These are phyloP conservation scores for Pseudognaphalium luteoalbum DNA, from an alignment of 129 eudicot genomes.

Conservation along the genomic window DNA sequence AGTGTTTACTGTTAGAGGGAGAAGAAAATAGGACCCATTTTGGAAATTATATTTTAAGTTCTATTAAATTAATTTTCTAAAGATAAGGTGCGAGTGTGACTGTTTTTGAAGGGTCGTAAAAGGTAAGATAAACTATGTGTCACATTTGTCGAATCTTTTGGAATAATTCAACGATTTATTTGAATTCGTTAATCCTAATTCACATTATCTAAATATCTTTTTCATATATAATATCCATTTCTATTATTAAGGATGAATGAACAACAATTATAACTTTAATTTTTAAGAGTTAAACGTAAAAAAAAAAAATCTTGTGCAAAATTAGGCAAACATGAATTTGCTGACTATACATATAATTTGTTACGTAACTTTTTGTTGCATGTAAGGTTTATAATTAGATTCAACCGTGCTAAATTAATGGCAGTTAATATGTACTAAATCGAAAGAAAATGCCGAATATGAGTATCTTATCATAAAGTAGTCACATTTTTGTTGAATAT, in stretches of 20 bases:
- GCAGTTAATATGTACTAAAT: too few species aligned
- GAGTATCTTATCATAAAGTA: slow-evolving; percentile 3
- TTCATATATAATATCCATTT: too few species aligned
- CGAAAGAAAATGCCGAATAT: background rate
- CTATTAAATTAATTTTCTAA: slow-evolving; percentile 4
- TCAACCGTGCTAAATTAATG: too few species aligned
- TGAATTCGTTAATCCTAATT: background rate
- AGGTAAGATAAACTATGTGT: slow-evolving; percentile 11
- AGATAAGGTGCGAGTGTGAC: slow-evolving; percentile 15
- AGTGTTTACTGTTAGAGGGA: background rate
- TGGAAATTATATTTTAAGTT: background rate
- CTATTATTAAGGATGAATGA: too few species aligned
- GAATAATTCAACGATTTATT: background rate
- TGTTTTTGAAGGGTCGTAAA: slow-evolving; percentile 12
- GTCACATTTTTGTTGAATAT: slow-evolving; percentile 4
- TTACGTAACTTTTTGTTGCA: too few species aligned
- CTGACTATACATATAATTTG: too few species aligned
- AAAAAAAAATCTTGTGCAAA: too few species aligned
- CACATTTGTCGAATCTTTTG: background rate
- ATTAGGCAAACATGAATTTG: too few species aligned
- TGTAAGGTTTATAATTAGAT: too few species aligned
- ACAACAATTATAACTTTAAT: too few species aligned
- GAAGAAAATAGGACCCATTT: background rate
- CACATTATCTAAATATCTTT: too few species aligned
- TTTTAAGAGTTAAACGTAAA: too few species aligned